These are phyloP conservation scores for Teratosphaeria destructans DNA, from an alignment of 2,329 filamentous ascomycete species.

Conservation along the genomic window DNA sequence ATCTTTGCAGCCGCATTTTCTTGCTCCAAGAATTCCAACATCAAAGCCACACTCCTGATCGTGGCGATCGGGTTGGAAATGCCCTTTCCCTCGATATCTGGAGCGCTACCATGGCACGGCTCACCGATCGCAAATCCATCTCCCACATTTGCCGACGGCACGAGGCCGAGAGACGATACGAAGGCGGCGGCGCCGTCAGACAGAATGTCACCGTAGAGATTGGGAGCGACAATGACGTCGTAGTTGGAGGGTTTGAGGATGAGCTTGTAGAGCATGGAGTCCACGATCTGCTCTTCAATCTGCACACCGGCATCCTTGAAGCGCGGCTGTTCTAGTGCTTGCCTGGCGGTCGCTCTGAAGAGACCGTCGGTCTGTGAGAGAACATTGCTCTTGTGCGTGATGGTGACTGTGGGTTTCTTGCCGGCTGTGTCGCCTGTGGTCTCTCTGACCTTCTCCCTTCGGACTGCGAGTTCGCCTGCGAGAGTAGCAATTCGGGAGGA, in stretches of 20 bases:
- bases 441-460: slow-evolving; percentile 70
- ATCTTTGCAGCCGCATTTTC: slow-evolving; percentile 79
- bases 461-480: slow-evolving; percentile 86
- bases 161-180: slow-evolving; percentile 82
- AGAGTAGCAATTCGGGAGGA: slow-evolving; percentile 80
- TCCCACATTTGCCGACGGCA: slow-evolving; percentile 90
- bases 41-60: slow-evolving; percentile 77
- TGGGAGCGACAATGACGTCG: slow-evolving; percentile 95
- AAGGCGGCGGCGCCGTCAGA: slow-evolving; percentile 92
- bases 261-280: slow-evolving; percentile 99
- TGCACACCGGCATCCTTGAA: slow-evolving; percentile 55
- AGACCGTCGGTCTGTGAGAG: slow-evolving; percentile 92
- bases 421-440: slow-evolving; percentile 48
- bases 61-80: slow-evolving; percentile 97
- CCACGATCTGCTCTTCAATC: slow-evolving; percentile 90
- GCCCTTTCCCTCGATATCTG: slow-evolving; percentile 84
- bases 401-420: slow-evolving; percentile 67
- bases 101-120: slow-evolving; percentile 92
- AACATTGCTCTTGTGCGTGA: slow-evolving; percentile 98
- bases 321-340: slow-evolving; percentile 54
- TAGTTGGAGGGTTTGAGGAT: slow-evolving; percentile 92
- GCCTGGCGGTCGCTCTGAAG: slow-evolving; percentile 71
- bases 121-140: slow-evolving; percentile 92
- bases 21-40: slow-evolving; percentile 92
- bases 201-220: slow-evolving; percentile 94